Evolutionary conservation across 2,329 filamentous ascomycete genomes (phyloP), one percentile per base, ranked within the genome.

Genomic region (Magnaporthiopsis incrustans): DNA sequence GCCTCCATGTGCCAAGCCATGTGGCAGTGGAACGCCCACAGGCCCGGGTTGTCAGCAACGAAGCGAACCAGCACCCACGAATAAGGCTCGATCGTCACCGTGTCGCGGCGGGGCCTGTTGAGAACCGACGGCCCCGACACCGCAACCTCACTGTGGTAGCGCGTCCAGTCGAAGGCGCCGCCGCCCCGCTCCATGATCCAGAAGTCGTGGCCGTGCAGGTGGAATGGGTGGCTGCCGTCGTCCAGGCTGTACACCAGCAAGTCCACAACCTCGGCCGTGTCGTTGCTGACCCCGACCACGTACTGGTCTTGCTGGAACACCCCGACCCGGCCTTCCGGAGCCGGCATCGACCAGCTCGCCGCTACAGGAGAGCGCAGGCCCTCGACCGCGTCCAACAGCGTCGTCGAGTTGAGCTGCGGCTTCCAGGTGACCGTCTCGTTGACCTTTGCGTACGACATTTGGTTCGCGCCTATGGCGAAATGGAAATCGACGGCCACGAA

Each of bases 11-110:
- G 84, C 84, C 84, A 87, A 0, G 77, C 75, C 65, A 85, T 80
- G 67, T 86, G 84, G 67, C 84, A 86, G 70, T 86, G 84, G 27
- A 86, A 79, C 0, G 81, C 77, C 84, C 84, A 86, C 1, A 83
- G 67, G 0, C 84, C 84, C 0, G 83, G 79, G 68, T 85, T 86
- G 65, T 86, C 83, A 0, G 83, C 77, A 3, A 83, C 75, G 18
- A 86, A 78, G 64, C 84, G 74, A 15, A 87, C 71, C n/a, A 83
- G 68, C 7, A 22, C 59, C 59, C 59, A 64, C 30, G 62, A 57
- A n/a, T 63, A 62, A 1, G 64, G 11, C 62, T n/a, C 30, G 12
- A 65, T 56, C 25, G 58, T 61, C 30, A 65, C 15, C 25, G 62
- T 63, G 59, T 65, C 64, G 6, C 64, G 25, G 14, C 58, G 30